These are phyloP conservation scores for Choricystis sp. DNA, from an alignment of 139 green algal genomes.

Conservation along the genomic window DNA sequence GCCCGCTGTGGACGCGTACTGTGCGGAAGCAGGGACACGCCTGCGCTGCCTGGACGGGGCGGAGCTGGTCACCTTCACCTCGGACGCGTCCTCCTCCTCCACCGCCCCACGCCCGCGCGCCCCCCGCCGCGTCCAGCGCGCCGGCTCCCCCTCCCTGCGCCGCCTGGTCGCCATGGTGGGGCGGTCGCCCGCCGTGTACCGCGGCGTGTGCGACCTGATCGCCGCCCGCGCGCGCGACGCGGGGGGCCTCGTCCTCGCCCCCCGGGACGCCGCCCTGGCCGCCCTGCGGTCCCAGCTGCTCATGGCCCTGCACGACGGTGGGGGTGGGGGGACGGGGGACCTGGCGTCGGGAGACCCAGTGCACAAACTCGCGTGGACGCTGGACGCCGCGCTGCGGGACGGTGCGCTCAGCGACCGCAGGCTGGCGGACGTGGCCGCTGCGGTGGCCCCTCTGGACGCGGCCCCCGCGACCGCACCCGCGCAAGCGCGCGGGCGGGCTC, in stretches of 20 bases:
- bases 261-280: slow-evolving; percentile 39
- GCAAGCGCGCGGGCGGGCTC: too few relatives aligned
- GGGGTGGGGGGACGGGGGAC: slow-evolving; percentile 9
- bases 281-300: slow-evolving; percentile 52
- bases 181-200: slow-evolving; percentile 32
- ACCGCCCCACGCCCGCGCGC: not conserved
- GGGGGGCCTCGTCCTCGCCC: slow-evolving; percentile 25
- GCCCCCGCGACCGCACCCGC: not conserved
- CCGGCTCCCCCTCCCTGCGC: slow-evolving; percentile 23
- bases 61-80: slow-evolving; percentile 19
- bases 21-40: slow-evolving; percentile 43
- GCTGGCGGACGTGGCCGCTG: slow-evolving; percentile 32
- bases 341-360: slow-evolving; percentile 20
- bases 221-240: slow-evolving; percentile 28
- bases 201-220: slow-evolving; percentile 39
- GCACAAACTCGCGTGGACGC: slow-evolving; percentile 49
- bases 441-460: slow-evolving; percentile 19
- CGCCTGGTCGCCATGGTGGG: slow-evolving; percentile 28
- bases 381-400: slow-evolving; percentile 40
- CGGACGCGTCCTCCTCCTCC: not conserved
- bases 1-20: slow-evolving; percentile 46
- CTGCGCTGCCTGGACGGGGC: slow-evolving; percentile 49
- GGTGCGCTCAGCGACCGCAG: slow-evolving; percentile 23
- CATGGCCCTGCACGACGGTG: slow-evolving; percentile 61
- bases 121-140: slow-evolving; percentile 27